phyloP scores from a whole-genome alignment of 2,329 filamentous ascomycete genomes.

The Xylariaceae sp. region DNA sequence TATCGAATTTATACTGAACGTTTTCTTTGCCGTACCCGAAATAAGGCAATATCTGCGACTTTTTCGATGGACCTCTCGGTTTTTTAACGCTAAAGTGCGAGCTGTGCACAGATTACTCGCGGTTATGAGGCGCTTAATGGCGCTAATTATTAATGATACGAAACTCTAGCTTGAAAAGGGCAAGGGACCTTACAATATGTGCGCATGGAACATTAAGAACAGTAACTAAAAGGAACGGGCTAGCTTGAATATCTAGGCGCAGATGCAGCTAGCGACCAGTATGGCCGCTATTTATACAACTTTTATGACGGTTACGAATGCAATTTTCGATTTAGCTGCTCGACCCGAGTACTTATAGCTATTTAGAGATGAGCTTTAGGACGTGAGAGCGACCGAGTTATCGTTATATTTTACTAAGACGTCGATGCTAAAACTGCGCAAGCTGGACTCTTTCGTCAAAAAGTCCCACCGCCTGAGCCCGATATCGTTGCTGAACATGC shows the following conservation, averaged over 20 bases:
- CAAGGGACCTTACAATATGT: neutral
- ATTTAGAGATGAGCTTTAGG: neutral
- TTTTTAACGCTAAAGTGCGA: neutral
- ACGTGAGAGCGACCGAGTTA: neutral
- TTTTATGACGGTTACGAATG: neutral
- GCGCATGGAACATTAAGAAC: neutral
- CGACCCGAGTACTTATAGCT: conserved; percentile 1
- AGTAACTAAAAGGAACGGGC: neutral
- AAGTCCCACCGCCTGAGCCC: conserved; percentile 2
- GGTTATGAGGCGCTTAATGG: neutral
- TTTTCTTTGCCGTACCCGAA: neutral
- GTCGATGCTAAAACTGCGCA: neutral
- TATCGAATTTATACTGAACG: conserved; percentile 9
- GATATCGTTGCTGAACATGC: neutral
- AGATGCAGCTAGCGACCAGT: neutral
- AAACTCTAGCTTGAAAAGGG: neutral
- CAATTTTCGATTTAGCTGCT: neutral
- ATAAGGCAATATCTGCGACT: neutral
- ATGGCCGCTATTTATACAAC: conserved; percentile 1
- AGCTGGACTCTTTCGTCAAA: conserved; percentile 3
- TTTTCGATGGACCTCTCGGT: neutral
- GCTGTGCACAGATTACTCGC: neutral
- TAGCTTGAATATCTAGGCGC: conserved; percentile 25
- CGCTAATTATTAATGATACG: neutral
- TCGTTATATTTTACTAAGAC: neutral